Base-by-base conservation (phyloP, 805 yeast species). In the Candida rishiriensis region DNA sequence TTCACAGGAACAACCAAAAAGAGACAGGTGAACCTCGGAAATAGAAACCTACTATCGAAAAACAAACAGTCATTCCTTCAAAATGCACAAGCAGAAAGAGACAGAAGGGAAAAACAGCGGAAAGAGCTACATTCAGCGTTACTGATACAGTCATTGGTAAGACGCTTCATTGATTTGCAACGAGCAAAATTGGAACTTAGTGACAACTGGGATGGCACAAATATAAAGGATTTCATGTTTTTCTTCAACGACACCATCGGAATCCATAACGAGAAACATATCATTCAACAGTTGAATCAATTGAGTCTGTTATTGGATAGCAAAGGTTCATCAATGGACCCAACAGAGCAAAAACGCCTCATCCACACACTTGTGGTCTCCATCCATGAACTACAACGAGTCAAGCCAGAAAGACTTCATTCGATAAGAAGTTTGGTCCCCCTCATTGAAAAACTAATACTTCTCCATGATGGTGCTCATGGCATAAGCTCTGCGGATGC, bases 1-100 rank as follows among this genome's bases (percentile, higher is more conserved):
- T 66, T 65, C 41, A 64, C 61, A 3, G 70, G 70, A 5, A 43
- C 60, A 1, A 63, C 69, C 3, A 48, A 48, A 18, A 56, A 56
- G 38, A 46, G 69, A 41, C 58, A 55, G 34, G 77, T 85, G 49
- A 85, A 91, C 68, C 71, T 79, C 61, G 63, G 63, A 55, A 56
- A 55, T 36, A 45, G 68, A 17, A 47, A 44, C 13, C 47, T 59
- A 18, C 14, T 42, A 8, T 44, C 62, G 41, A 42, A 64, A 48
- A 56, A 73, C 60, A 63, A 70, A 47, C 53, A 68, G 44, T 61
- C 73, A 52, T 69, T 74, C 40, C 64, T 91, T n/a, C 77, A 75
- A 46, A 79, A 76, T 50, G 81, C 95, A 3, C 78, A 78, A 52
- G 66, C 66, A 34, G 88, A 86, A 48, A 71, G 97, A 34, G 73